phyloP scores from a whole-genome alignment of 164 flowering plant genomes.

The Liriodendron chinense region DNA sequence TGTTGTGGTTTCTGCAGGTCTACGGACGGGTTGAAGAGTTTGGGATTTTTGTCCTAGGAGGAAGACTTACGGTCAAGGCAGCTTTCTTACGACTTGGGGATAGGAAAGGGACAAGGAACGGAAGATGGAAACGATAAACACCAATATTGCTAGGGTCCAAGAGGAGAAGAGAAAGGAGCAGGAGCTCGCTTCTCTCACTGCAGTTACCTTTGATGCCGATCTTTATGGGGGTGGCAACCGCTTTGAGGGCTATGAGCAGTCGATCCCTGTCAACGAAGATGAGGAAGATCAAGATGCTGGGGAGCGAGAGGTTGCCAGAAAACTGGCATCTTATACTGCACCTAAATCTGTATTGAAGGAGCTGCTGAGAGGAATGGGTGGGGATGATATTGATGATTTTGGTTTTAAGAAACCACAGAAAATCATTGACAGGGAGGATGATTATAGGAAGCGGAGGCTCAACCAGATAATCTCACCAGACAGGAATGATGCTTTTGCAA shows the following conservation, averaged over 20 bases:
- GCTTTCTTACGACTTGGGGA: too few species aligned
- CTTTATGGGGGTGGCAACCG: slow-evolving; percentile 58
- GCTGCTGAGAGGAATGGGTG: slow-evolving; percentile 47
- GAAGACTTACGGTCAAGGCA: too few species aligned
- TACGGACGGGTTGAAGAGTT: too few species aligned
- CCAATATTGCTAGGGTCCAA: slow-evolving; percentile 68
- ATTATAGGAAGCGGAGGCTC: slow-evolving; percentile 73
- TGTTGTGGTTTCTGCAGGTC: too few species aligned
- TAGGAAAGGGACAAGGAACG: too few species aligned
- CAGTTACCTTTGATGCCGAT: slow-evolving; percentile 69
- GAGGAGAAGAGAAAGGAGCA: slow-evolving; percentile 85
- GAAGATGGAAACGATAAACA: slow-evolving; percentile 40
- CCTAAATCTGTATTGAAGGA: slow-evolving; percentile 72
- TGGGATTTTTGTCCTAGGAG: too few species aligned
- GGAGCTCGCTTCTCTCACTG: slow-evolving; percentile 66
- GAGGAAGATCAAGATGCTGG: slow-evolving; percentile 49
- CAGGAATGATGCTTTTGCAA: slow-evolving; percentile 80
- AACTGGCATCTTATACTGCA: slow-evolving; percentile 80
- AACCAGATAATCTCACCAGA: slow-evolving; percentile 78
- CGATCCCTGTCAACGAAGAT: slow-evolving; percentile 81
- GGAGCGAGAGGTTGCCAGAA: slow-evolving; percentile 61
- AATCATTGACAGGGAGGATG: slow-evolving; percentile 89
- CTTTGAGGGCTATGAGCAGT: slow-evolving; percentile 56
- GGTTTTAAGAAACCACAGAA: slow-evolving; percentile 58
- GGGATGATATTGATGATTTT: slow-evolving; percentile 40